Base-by-base conservation (phyloP, 2,329 filamentous ascomycete genomes). In the Leptographium procerum region DNA sequence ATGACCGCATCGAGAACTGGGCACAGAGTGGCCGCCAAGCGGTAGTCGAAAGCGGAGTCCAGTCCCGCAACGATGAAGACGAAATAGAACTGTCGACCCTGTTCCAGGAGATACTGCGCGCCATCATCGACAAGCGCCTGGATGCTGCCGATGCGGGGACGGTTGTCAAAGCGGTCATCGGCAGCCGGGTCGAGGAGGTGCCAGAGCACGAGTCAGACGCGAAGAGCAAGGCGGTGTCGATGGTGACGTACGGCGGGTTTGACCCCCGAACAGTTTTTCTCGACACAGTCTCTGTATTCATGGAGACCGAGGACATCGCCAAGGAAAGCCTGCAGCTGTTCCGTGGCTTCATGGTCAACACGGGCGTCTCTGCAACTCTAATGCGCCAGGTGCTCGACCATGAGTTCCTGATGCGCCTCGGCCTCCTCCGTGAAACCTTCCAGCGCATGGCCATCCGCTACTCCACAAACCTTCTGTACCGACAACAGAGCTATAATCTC, bases 401-500 rank as follows among this genome's bases (percentile, higher is more conserved):
- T 7, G 78, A 84, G 22, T 73, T 95, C 10, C 76, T 97, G 13
- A 83, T 88, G 66, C 80, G 86, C 31, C 75, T 96, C 16, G 87
- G 88, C 11, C 77, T 99, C 50, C 89, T 96, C 54, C 83, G 91
- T 55, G 84, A 87, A n/a, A 92, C 86, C 7, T 99, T 97, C 70
- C 78, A 82, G 59, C 86, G 86, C 64, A 84, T 94, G 68, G 87
- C 87, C 19, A 91, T 96, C 63, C 86, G 92, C 58, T 91, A 95
- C 67, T 88, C 91, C 54, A 99, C 94, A 9, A 95, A 96, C 66
- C 78, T 94, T 5, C 80, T 99, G 0, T 99, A 99, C 70, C 87
- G 91, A 61, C 94, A 97, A 72, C 90, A 92, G 16, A 97, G 96
- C 71, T 97, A 96, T 76, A 99, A 99, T 67, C 76, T 99, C 9